Evolutionary conservation across 768 basidiomycete species (phyloP).

Genomic region (Mrakia gelida): DNA sequence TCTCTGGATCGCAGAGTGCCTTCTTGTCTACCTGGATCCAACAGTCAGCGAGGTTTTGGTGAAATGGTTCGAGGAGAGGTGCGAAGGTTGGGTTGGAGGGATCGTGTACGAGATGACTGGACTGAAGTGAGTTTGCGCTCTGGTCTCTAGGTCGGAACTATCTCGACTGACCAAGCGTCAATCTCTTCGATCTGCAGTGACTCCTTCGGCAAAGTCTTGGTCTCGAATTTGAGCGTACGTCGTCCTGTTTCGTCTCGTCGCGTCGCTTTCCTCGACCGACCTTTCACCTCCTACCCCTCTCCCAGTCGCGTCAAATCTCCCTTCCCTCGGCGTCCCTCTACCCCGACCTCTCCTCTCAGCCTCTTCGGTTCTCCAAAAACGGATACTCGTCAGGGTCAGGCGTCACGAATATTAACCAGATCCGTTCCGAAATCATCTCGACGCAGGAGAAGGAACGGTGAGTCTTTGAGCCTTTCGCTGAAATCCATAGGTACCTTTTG

Average conservation of each 20-base stretch:
- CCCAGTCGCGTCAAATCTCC: constrained; percentile 63
- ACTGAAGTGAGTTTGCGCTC: constrained; percentile 48
- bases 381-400: constrained; percentile 51
- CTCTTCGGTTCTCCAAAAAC: constrained; percentile 53
- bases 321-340: constrained; percentile 71
- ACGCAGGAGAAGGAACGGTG: constrained; percentile 40
- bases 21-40: constrained; percentile 79
- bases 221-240: constrained; percentile 70
- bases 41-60: constrained; percentile 58
- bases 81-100: constrained; percentile 51
- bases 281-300: background rate
- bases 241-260: background rate
- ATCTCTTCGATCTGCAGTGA: constrained; percentile 48
- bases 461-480: constrained; percentile 14
- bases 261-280: background rate
- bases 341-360: constrained; percentile 55
- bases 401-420: constrained; percentile 65
- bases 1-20: constrained; percentile 85
- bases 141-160: background rate
- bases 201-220: constrained; percentile 87
- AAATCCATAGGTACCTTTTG: background rate
- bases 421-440: constrained; percentile 49
- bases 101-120: constrained; percentile 93
- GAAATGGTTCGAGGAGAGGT: constrained; percentile 65
- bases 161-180: background rate